These are phyloP conservation scores for Coniella lustricola DNA, from an alignment of 2,329 filamentous ascomycete species.

Conservation along the genomic window DNA sequence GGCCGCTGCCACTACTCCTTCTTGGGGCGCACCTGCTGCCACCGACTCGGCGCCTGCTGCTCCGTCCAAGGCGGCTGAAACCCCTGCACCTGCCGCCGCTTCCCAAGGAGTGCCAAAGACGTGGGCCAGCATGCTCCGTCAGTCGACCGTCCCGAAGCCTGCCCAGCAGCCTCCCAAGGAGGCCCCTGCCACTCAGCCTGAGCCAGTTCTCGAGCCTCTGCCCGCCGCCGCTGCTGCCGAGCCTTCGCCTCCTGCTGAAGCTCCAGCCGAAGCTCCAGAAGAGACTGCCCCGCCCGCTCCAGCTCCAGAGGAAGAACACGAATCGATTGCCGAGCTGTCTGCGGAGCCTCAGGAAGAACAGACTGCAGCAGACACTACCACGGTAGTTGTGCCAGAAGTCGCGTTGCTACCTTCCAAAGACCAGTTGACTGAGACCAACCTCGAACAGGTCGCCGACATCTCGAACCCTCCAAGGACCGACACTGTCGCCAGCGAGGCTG, in stretches of 20 bases:
- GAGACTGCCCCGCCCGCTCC: conserved; percentile 3
- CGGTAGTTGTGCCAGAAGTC: conserved; percentile 42
- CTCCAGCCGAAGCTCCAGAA: no score
- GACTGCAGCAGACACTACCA: conserved; percentile 27
- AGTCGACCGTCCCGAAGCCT: conserved; percentile 51
- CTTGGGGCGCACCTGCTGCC: conserved; percentile 38
- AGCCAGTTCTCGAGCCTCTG: conserved; percentile 37
- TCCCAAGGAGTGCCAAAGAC: conserved; percentile 45
- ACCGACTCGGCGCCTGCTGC: conserved; percentile 26
- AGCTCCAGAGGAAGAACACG: conserved; percentile 26
- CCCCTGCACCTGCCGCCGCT: conserved; percentile 27
- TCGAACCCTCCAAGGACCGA: conserved; percentile 71
- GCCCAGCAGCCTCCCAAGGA: conserved; percentile 46
- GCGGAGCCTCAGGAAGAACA: conserved; percentile 23
- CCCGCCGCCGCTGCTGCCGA: conserved; percentile 32
- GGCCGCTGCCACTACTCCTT: conserved; percentile 26
- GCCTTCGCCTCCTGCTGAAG: background rate
- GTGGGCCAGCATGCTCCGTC: conserved; percentile 70
- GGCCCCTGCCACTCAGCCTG: conserved; percentile 38
- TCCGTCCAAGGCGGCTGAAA: conserved; percentile 19
- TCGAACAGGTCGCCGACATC: conserved; percentile 80
- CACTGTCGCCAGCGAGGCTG: conserved; percentile 81
- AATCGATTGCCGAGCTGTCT: conserved; percentile 28
- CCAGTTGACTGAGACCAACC: conserved; percentile 83
- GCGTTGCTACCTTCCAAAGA: conserved; percentile 66